These are phyloP conservation scores for Basidiobolus meristosporus DNA, from an alignment of 371 early-diverging fungal genomes.

Conservation along the genomic window DNA sequence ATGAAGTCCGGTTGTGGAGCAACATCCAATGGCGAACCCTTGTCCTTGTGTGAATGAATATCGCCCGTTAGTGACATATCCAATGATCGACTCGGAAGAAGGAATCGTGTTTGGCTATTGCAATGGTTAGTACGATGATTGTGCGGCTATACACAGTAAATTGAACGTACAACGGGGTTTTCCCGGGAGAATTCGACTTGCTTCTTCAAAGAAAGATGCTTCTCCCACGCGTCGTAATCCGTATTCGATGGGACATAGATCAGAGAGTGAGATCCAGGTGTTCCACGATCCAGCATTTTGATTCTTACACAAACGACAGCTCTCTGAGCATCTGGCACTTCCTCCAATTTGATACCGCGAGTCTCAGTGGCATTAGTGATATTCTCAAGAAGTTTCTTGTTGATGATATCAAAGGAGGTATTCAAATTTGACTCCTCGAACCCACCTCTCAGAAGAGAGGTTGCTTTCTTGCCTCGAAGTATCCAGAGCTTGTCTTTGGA, in stretches of 20 bases:
- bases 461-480: not conserved
- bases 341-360: constrained; percentile 6
- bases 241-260: constrained; percentile 5
- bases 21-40: constrained; percentile 36
- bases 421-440: constrained; percentile 5
- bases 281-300: no score
- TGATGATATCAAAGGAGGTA: constrained; percentile 5
- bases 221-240: constrained; percentile 7
- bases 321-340: no score
- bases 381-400: constrained; percentile 3
- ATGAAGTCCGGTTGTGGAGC: constrained; percentile 16
- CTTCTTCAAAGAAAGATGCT: constrained; percentile 5
- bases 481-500: not conserved
- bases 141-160: not conserved
- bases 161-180: constrained; percentile 4
- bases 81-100: constrained; percentile 21
- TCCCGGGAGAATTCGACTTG: constrained; percentile 7
- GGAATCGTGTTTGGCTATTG: constrained; percentile 4
- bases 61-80: constrained; percentile 49
- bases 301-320: no score
- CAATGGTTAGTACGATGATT: not conserved
- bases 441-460: not conserved
- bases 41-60: constrained; percentile 42
- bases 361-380: not conserved
- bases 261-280: constrained; percentile 7